Evolutionary conservation across 2,329 filamentous ascomycete species (phyloP), one percentile per base, ranked within the genome.

Genomic region (Ustilaginoidea virens): DNA sequence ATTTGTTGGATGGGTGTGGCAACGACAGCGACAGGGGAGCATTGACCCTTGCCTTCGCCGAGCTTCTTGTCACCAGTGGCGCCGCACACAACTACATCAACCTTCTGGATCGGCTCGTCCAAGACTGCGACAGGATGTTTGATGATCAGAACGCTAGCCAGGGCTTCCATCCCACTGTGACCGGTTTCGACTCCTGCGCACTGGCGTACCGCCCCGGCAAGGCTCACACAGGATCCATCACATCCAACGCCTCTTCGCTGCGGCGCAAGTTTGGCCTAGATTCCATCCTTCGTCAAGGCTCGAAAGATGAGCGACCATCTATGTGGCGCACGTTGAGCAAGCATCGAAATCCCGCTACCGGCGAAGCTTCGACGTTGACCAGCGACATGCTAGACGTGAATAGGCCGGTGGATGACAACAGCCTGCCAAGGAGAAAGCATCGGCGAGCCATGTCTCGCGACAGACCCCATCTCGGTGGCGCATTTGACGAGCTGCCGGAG

Each of bases 251-350:
- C 2, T 92, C 86, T 5, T 93, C 85, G 1, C 63, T 94, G 17
- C 67, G 85, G 26, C 77, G 76, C 45, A 81, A 85, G 39, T 85
- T 93, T 46, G 85, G 83, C 1, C 75, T 92, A 35, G 74, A 85
- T 33, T 73, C 63, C 3, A 53, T 92, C 17, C 65, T 82, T 22
- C 70, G 81, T 31, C 79, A 90, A 42, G 85, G 80, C 44, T 85
- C 80, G 58, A 87, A 78, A 49, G 68, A 64, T 14, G 80, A 82
- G 39, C 72, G 81, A 21, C 64, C 74, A 23, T 87, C 82, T 0
- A 73, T 93, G 14, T 85, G 85, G 73, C 73, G 85, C 31, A 86
- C 73, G n/a, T 58, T 93, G 39, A 92, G 85, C 61, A 93, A 92
- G 58, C 67, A 82, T 56, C 66, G 77, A 31, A 55, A 67, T 41